Evolutionary conservation across 345 rosid species (phyloP), one percentile per base, ranked within the genome.

Genomic region (Linum tenue): DNA sequence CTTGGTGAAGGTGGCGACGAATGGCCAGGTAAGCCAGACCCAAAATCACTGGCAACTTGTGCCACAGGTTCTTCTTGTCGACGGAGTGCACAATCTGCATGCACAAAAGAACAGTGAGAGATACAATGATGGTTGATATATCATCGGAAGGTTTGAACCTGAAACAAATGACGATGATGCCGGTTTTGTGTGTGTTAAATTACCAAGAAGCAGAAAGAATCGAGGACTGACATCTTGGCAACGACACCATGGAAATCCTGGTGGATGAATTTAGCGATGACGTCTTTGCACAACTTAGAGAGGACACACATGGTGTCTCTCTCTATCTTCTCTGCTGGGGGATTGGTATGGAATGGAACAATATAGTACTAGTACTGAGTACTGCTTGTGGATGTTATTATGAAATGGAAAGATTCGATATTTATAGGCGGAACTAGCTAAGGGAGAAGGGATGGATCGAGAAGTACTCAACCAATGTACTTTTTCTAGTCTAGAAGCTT

Each of bases 1-100:
- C 63, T 66, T 85, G 82, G 64, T 77, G 82, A 71, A 85, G 84
- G 66, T 76, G 89, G 41, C 88, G 67, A 3, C 90, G 84, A 2
- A 73, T 2, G 4, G 56, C 77, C 61, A 85, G 67, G 59, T 85
- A 85, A 38, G 74, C 2, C 1, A 85, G 50, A 2, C 87, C 87
- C 3, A 85, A 40, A 37, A 85, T 35, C 3, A 85, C 87, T 3
- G 90, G 90, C 60, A 85, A 65, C 63, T 75, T 75, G 5, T 70
- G 82, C 90, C 86, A 85, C 70, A 78, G 40, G 17, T 72, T 67
- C 69, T 72, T 35, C 75, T 73, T 85, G 71, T 75, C 88, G 8
- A 79, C 64, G 37, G 55, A 63, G 63, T 81, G 88, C 58, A 84
- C 80, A 31, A 84, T 78, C 88, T 84, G 75, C 60, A 59, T 22